phyloP scores from a whole-genome alignment of 768 basidiomycete genomes.

The Tephrocybe rancida region DNA sequence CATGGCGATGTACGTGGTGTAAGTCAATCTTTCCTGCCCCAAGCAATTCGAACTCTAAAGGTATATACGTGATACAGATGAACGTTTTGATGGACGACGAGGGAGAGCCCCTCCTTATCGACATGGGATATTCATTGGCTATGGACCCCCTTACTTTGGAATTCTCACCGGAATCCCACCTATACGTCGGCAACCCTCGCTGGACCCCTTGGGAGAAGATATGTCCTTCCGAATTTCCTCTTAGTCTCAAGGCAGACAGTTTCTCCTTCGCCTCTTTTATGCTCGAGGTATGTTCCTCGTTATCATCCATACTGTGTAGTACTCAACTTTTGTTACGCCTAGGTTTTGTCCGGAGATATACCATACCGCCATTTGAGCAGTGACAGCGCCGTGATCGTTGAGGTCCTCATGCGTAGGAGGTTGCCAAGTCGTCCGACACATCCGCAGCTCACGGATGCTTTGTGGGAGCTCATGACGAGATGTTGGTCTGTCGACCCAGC shows the following conservation, averaged over 20 bases:
- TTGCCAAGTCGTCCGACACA: constrained; percentile 14
- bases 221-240: constrained; percentile 1
- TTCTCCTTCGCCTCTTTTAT: constrained; percentile 18
- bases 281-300: constrained; percentile 19
- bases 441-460: constrained; percentile 11
- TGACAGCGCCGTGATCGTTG: constrained; percentile 19
- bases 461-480: constrained; percentile 14
- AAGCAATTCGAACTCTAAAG: not conserved
- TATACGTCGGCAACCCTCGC: constrained; percentile 6
- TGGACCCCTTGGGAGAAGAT: constrained; percentile 18
- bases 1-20: constrained; percentile 21
- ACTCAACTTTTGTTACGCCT: not conserved
- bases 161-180: constrained; percentile 4
- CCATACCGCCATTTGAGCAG: constrained; percentile 15
- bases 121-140: constrained; percentile 9
- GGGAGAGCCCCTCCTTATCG: constrained; percentile 15
- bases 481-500: constrained; percentile 14
- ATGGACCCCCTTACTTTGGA: constrained; percentile 1
- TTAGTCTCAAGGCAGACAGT: constrained; percentile 15
- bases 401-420: constrained; percentile 14
- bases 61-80: constrained; percentile 1
- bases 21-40: not conserved
- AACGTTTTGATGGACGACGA: constrained; percentile 15
- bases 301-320: not conserved
- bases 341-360: constrained; percentile 15